Percentiles rank a stretch among this genome's conserved stretches.
phyloP scores from a whole-genome alignment of 1,284 basidiomycete species.

The Polyporus tsugae region DNA sequence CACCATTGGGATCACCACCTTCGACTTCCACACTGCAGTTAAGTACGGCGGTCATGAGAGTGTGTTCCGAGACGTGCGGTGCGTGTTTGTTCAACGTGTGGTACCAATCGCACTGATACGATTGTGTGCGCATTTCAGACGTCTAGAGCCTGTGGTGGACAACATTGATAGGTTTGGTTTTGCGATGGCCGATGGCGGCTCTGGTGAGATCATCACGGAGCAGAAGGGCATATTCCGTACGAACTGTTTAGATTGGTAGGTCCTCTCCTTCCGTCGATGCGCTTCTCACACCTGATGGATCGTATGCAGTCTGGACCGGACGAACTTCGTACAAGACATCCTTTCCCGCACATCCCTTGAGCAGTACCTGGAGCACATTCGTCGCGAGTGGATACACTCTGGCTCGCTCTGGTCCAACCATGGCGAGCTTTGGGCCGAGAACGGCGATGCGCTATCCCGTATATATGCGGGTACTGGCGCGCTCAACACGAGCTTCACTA shows the following conservation, averaged over 20 bases:
- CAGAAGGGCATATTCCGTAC: constrained; percentile 94
- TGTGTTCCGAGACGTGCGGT: constrained; percentile 81
- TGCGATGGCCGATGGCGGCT: constrained; percentile 75
- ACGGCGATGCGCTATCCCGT: constrained; percentile 87
- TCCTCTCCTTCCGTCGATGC: neutral
- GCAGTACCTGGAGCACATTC: constrained; percentile 74
- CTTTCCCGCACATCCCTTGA: constrained; percentile 82
- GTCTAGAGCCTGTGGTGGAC: constrained; percentile 65
- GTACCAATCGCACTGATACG: constrained; percentile 4
- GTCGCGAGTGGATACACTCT: constrained; percentile 78
- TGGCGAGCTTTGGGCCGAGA: constrained; percentile 96
- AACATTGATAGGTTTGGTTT: constrained; percentile 88
- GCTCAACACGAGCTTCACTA: constrained; percentile 94
- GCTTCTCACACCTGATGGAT: neutral
- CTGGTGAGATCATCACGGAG: constrained; percentile 76
- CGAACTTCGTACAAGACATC: constrained; percentile 98
- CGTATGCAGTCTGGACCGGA: constrained; percentile 83
- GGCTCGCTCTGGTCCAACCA: constrained; percentile 85
- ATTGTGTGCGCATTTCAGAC: constrained; percentile 46
- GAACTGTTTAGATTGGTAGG: constrained; percentile 96
- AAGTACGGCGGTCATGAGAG: constrained; percentile 89
- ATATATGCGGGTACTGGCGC: constrained; percentile 99
- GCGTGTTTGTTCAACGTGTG: constrained; percentile 32
- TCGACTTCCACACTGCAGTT: constrained; percentile 93
- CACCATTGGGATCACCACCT: constrained; percentile 81